Conservation (phyloP, 768 basidiomycete species). For the Tylopilus cervinicoccineus region DNA sequence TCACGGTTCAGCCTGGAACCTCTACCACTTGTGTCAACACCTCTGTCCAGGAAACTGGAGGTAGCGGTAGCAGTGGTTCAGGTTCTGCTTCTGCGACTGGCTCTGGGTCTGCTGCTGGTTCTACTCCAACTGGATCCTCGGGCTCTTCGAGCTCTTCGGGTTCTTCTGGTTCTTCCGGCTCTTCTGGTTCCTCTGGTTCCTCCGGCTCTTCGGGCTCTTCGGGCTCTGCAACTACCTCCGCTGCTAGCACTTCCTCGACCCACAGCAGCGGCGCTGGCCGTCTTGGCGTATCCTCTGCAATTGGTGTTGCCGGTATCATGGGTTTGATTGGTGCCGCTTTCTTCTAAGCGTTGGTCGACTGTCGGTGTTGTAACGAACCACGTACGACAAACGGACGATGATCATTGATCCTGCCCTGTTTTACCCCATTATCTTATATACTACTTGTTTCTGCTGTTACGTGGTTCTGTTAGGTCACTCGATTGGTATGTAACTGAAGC, state of each 20-base stretch:
- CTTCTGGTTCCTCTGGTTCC: background rate
- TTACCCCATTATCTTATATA: slow-evolving; percentile 14
- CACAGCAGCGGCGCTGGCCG: slow-evolving; percentile 31
- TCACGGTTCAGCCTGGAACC: slow-evolving; percentile 39
- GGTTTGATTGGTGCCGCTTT: slow-evolving; percentile 50
- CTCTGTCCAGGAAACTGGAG: slow-evolving; percentile 12
- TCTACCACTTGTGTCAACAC: slow-evolving; percentile 31
- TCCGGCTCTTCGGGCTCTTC: background rate
- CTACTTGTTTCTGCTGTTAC: slow-evolving; percentile 16
- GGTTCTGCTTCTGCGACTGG: slow-evolving; percentile 1
- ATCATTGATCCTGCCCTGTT: slow-evolving; percentile 10
- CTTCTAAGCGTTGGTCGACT: slow-evolving; percentile 30
- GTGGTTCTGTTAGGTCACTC: slow-evolving; percentile 3
- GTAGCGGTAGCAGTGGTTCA: background rate
- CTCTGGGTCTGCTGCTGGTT: slow-evolving; percentile 6
- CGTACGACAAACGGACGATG: slow-evolving; percentile 13
- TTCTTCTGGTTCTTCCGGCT: background rate
- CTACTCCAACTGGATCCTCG: background rate
- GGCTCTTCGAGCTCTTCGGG: background rate
- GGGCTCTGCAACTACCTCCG: slow-evolving; percentile 14
- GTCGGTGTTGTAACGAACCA: slow-evolving; percentile 5
- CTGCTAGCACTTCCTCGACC: slow-evolving; percentile 24
- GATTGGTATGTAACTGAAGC: slow-evolving; percentile 19
- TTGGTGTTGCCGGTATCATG: slow-evolving; percentile 47
- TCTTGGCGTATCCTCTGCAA: slow-evolving; percentile 27